Base-by-base conservation (phyloP, 192 early-diverging fungal species). In the Coemansia sp. region DNA sequence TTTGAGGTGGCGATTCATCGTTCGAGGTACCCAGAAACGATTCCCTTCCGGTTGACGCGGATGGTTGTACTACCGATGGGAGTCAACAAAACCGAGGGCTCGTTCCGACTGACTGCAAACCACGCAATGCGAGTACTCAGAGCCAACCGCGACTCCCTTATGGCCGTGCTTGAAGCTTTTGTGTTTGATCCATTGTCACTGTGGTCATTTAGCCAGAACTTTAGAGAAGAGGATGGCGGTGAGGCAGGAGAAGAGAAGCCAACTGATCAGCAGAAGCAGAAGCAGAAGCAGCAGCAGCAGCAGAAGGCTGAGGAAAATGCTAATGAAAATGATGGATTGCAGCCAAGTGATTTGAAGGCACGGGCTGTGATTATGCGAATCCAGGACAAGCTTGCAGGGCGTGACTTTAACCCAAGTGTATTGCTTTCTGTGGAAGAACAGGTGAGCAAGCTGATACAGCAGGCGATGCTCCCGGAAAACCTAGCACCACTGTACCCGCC, bases 51-150 rank as follows among this genome's bases (percentile, higher is more conserved):
- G 32, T 70, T 99, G 61, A 99, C 97, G 5, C 84, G 97, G 11
- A 99, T 99, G 97, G 71, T 97, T 38, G 91, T 92, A 23, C 92
- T 95, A 52, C 94, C 97, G 6, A 99, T 99, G 97, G 97, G 98
- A 76, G 93, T 94, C n/a, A 91, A 89, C 74, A 93, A 90, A 15
- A 95, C 95, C 45, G 94, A 99, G 85, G 97, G 97, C 41, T 92
- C 90, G 74, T 99, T 96, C 86, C 86, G 91, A 59, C 94, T 92
- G 10, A 96, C 97, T 4, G 93, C 94, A 73, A 91, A 96, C 71
- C 88, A 95, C 65, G 93, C 95, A 1, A 98, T 99, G 95, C 85
- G 91, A 4, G 95, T 99, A 4, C 76, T 99, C 54, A 85, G 97
- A 3, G 90, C 91, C 15, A 97, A 99, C 85, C 95, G 95, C 67